Percentiles rank a stretch among this genome's conserved stretches.
Conservation (phyloP, 2,329 filamentous ascomycete species). For the Annulohypoxylon truncatum region DNA sequence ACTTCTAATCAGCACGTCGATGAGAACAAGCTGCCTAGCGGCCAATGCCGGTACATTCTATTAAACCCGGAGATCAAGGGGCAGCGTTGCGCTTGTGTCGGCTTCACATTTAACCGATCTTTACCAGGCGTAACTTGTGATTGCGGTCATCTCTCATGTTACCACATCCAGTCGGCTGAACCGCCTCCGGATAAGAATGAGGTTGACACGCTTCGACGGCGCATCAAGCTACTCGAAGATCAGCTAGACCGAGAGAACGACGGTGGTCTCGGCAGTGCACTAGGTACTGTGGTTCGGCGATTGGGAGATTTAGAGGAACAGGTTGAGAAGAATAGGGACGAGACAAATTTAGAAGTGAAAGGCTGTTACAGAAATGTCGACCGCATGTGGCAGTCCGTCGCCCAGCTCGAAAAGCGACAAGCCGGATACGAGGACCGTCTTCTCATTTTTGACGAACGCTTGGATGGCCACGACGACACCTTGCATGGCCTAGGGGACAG, state of each 20-base stretch:
- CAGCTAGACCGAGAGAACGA: constrained; percentile 54
- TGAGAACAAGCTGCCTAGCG: constrained; percentile 63
- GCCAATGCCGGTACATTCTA: constrained; percentile 70
- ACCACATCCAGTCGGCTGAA: constrained; percentile 63
- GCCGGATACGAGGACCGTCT: constrained; percentile 54
- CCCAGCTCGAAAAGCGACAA: constrained; percentile 57
- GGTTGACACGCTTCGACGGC: constrained; percentile 61
- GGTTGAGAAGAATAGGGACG: constrained; percentile 63
- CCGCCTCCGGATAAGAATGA: constrained; percentile 59
- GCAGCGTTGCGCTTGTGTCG: constrained; percentile 68
- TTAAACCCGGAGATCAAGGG: constrained; percentile 67
- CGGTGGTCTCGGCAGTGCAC: constrained; percentile 52
- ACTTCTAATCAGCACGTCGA: constrained; percentile 47
- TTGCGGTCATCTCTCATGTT: constrained; percentile 71
- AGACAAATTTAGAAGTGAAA: constrained; percentile 64
- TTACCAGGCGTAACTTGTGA: constrained; percentile 67
- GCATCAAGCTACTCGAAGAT: constrained; percentile 58
- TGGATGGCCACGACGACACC: constrained; percentile 55
- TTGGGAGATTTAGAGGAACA: constrained; percentile 65
- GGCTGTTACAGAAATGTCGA: constrained; percentile 66
- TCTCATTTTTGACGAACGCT: constrained; percentile 55
- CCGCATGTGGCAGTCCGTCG: constrained; percentile 64
- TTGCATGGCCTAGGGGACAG: constrained; percentile 60
- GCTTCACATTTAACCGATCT: constrained; percentile 65
- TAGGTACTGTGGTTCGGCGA: constrained; percentile 54